phyloP scores from a whole-genome alignment of 2,329 filamentous ascomycete species.

The Sclerotinia subarctica region DNA sequence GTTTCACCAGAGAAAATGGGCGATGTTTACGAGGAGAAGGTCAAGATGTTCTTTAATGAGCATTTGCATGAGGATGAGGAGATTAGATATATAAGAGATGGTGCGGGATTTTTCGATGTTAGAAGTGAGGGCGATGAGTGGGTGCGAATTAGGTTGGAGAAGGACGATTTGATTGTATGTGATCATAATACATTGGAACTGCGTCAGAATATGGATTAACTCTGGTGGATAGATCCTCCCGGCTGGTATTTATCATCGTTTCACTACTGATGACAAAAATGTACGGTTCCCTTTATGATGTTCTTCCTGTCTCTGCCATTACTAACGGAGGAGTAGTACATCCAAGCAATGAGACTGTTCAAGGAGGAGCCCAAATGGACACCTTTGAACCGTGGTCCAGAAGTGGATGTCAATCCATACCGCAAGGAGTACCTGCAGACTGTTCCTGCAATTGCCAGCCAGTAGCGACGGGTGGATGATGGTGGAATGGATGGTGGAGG shows the following conservation, averaged over 20 bases:
- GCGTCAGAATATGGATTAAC: not conserved
- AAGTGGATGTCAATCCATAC: constrained; percentile 75
- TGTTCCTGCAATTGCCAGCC: constrained; percentile 23
- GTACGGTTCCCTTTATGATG: constrained; percentile 52
- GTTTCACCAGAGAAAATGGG: constrained; percentile 86
- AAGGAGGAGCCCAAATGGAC: constrained; percentile 99
- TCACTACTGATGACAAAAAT: constrained; percentile 89
- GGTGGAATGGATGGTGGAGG: not conserved
- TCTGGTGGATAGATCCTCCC: constrained; percentile 62
- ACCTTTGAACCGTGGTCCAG: constrained; percentile 73
- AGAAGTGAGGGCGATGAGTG: constrained; percentile 78
- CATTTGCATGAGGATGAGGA: constrained; percentile 98
- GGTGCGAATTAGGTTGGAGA: constrained; percentile 81
- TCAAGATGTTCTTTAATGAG: constrained; percentile 90
- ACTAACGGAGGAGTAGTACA: constrained; percentile 58
- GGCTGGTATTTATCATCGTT: constrained; percentile 93
- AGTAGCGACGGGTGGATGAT: constrained; percentile 3
- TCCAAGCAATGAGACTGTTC: constrained; percentile 94
- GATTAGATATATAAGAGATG: constrained; percentile 89
- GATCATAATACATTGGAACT: not conserved
- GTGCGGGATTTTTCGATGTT: constrained; percentile 91
- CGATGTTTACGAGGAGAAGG: constrained; percentile 84
- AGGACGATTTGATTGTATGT: constrained; percentile 72
- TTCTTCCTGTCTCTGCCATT: not conserved
- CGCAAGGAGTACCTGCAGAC: constrained; percentile 69